Base-by-base conservation (phyloP, 129 eudicot species). In the Lactuca saligna region DNA sequence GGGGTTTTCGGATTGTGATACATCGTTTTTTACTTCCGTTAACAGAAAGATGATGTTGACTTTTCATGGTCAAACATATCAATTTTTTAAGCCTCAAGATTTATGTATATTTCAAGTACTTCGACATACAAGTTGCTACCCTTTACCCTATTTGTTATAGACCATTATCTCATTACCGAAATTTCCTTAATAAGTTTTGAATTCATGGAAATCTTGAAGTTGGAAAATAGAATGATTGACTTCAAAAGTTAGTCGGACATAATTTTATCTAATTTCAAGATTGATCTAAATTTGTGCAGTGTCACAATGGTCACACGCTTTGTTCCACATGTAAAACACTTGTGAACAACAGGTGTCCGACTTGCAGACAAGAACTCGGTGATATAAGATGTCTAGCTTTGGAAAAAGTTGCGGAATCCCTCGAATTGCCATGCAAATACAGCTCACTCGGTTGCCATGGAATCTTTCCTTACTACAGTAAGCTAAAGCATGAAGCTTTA, bases 251-350 rank as follows among this genome's bases (percentile, higher is more conserved):
- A 1, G 29, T 25, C 29, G 1, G 29, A 25, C 29, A 0, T 25
- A 25, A 25, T 25, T 7, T 42, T 9, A 2, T 42, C 9, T 9
- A 42, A 8, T 42, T 42, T 42, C 49, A 8, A 1, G 49, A 42
- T 42, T 42, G 66, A 81, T 85, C 11, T 84, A 84, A 71, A 80
- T 62, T 62, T 50, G 10, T 41, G 54, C 31, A 17, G 55, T 42
- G 68, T 31, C 68, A 50, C 5, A 63, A 63, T 17, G 69, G 69
- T 34, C 69, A 63, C 38, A 42, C 69, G 15, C 7, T 63, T 9
- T 63, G 69, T 34, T 20, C 69, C 17, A 63, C 49, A 0, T 63
- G 69, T 15, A 63, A 41, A 63, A 41, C 31, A 14, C 33, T 3
- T 10, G 39, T 65, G 41, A 4, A 65, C 12, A 46, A 15, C 50